A percentile compares a stretch with the other conserved stretches of the same genome.
Evolutionary conservation across 176 grass and related monocot genomes (phyloP).

Genomic region (Luzula sylvatica): DNA sequence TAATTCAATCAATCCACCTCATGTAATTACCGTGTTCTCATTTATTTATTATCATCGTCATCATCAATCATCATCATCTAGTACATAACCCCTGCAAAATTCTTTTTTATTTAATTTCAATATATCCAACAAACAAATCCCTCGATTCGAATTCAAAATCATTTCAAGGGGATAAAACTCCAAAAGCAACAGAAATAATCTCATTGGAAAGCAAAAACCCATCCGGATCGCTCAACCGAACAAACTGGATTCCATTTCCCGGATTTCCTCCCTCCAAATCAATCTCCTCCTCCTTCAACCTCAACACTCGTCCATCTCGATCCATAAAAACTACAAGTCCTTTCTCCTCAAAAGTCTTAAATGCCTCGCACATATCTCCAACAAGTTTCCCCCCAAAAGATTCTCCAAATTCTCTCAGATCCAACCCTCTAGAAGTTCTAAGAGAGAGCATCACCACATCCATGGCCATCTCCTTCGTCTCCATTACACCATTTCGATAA

Average conservation of each 20-base stretch:
- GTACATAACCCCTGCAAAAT: too few relatives aligned
- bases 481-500: conserved; percentile 21
- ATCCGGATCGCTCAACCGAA: conserved; percentile 72
- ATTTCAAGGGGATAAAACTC: conserved; percentile 54
- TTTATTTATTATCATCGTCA: too few relatives aligned
- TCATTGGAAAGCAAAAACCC: conserved; percentile 85
- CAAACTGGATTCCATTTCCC: conserved; percentile 37
- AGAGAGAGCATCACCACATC: conserved; percentile 80
- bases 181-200: conserved; percentile 82
- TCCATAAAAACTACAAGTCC: conserved; percentile 60
- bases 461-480: conserved; percentile 67
- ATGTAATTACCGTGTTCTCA: too few relatives aligned
- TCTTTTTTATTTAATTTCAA: too few relatives aligned
- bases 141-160: too few relatives aligned
- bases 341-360: conserved; percentile 54
- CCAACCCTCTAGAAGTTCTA: conserved; percentile 62
- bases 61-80: too few relatives aligned
- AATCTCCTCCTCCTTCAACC: too few relatives aligned
- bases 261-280: conserved; percentile 41
- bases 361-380: conserved; percentile 36
- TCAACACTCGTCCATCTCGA: conserved; percentile 27
- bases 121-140: too few relatives aligned
- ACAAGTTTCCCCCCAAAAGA: conserved; percentile 42
- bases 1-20: too few relatives aligned
- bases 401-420: conserved; percentile 51